These are phyloP conservation scores for Chaetomidium leptoderma DNA, from an alignment of 495 filamentous ascomycete species.

Conservation along the genomic window DNA sequence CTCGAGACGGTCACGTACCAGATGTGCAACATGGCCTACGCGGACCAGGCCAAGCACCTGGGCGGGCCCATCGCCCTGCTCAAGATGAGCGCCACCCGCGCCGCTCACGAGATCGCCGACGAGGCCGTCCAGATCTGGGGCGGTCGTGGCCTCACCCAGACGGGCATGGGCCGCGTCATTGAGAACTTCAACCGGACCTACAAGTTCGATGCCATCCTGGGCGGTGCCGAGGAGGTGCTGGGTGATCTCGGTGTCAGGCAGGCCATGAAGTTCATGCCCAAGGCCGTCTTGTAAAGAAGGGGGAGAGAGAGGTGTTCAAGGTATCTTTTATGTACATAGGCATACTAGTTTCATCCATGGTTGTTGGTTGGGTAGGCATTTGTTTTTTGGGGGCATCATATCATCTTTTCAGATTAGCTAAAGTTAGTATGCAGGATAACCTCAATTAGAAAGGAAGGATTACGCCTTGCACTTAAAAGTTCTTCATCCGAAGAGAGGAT, in stretches of 20 bases:
- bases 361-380: not conserved
- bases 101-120: conserved; percentile 77
- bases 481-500: not conserved
- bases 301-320: not conserved
- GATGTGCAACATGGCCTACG: conserved; percentile 82
- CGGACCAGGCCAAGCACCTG: conserved; percentile 68
- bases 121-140: conserved; percentile 84
- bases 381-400: not conserved
- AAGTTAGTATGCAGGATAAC: too few relatives aligned
- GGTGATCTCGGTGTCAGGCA: conserved; percentile 78
- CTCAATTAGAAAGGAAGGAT: too few relatives aligned
- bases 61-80: conserved; percentile 80
- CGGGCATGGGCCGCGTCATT: conserved; percentile 74
- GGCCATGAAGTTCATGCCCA: conserved; percentile 77
- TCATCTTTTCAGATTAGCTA: not conserved
- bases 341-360: not conserved
- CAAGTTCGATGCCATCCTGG: conserved; percentile 86
- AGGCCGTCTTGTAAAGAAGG: conserved; percentile 63
- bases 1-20: conserved; percentile 75
- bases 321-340: conserved; percentile 1
- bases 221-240: conserved; percentile 79
- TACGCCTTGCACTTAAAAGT: too few relatives aligned
- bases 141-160: conserved; percentile 73
- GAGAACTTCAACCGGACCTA: conserved; percentile 81
- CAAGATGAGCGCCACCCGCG: conserved; percentile 71